Evolutionary conservation across 1,284 basidiomycete genomes (phyloP).

Genomic region (Cutaneotrichosporon dermatis): DNA sequence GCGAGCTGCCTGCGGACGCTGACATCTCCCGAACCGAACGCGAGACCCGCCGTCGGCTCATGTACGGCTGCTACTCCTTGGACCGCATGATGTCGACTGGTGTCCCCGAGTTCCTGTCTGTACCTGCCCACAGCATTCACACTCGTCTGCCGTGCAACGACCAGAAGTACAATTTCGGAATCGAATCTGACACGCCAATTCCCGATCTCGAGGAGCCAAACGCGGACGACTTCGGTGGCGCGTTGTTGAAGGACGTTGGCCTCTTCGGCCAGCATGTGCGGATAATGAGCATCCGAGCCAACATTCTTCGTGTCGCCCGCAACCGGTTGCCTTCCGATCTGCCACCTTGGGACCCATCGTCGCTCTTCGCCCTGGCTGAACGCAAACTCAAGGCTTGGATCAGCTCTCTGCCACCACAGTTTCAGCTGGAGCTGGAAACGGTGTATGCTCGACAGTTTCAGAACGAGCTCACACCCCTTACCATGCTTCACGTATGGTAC

Average conservation of each 20-base stretch:
- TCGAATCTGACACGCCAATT: conserved; percentile 8
- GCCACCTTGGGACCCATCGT: conserved; percentile 15
- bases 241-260: conserved; percentile 12
- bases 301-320: conserved; percentile 14
- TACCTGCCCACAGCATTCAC: conserved; percentile 1
- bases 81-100: conserved; percentile 28
- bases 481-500: conserved; percentile 27
- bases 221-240: not conserved
- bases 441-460: conserved; percentile 21
- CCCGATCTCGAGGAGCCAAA: conserved; percentile 9
- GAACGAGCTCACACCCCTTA: conserved; percentile 20
- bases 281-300: conserved; percentile 13
- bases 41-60: conserved; percentile 22
- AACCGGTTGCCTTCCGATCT: conserved; percentile 12
- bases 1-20: conserved; percentile 14
- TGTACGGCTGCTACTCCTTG: conserved; percentile 25
- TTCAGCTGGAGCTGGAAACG: conserved; percentile 19
- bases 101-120: conserved; percentile 13
- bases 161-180: conserved; percentile 15
- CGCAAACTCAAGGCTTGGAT: conserved; percentile 17
- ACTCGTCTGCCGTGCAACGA: conserved; percentile 18
- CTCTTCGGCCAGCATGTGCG: conserved; percentile 19
- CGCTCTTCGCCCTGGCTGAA: conserved; percentile 7
- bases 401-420: conserved; percentile 13
- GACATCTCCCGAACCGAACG: conserved; percentile 10